Evolutionary conservation across 1,139 yeast species (phyloP).

Genomic region (Magnusiomyces suaveolens): DNA sequence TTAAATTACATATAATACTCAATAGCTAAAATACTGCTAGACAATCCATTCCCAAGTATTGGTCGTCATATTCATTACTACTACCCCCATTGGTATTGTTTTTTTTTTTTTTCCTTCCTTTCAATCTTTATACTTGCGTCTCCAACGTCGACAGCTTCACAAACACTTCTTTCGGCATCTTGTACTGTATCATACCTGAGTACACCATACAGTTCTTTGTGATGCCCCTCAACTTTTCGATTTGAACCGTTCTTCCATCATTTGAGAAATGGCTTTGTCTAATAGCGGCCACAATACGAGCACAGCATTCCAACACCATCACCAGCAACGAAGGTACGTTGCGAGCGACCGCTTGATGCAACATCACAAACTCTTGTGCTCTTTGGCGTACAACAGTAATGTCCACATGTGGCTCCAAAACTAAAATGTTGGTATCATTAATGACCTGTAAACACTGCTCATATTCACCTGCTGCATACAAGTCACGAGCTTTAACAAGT

Average conservation of each 20-base stretch:
- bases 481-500: constrained; percentile 58
- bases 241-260: constrained; percentile 42
- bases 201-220: constrained; percentile 87
- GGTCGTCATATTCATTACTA: too few species aligned
- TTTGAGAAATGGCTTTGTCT: constrained; percentile 43
- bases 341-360: constrained; percentile 65
- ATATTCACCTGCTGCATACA: constrained; percentile 51
- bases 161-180: constrained; percentile 89
- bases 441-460: constrained; percentile 48
- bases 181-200: constrained; percentile 92
- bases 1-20: too few species aligned
- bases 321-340: constrained; percentile 73
- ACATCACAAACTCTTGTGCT: constrained; percentile 49
- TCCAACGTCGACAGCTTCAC: constrained; percentile 66
- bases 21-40: too few species aligned
- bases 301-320: constrained; percentile 71
- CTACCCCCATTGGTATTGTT: neutral
- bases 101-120: too few species aligned
- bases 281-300: constrained; percentile 44
- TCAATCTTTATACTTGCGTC: constrained; percentile 12
- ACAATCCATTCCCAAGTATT: too few species aligned
- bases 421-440: constrained; percentile 55
- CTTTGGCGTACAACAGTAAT: constrained; percentile 42
- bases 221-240: constrained; percentile 48
- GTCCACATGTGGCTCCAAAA: constrained; percentile 42